phyloP scores from a whole-genome alignment of 345 rosid genomes.

The Schrenkiella parvula region DNA sequence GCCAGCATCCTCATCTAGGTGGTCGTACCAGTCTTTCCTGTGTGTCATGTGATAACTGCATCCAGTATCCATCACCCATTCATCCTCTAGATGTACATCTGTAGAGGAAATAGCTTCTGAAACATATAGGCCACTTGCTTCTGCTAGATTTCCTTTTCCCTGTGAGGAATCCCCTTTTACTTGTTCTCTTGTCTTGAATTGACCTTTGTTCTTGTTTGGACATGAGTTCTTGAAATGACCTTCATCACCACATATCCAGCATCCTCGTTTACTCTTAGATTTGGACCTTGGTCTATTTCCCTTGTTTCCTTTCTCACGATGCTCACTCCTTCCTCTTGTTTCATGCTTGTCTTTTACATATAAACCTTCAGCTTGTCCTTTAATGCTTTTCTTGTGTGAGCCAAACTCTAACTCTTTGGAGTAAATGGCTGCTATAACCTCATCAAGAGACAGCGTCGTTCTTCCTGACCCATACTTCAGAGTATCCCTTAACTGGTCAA shows the following conservation, averaged over 20 bases:
- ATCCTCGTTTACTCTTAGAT: background rate
- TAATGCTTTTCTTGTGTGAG: background rate
- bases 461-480: background rate
- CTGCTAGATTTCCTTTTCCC: background rate
- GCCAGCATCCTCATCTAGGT: background rate
- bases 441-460: background rate
- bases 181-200: no score
- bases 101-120: background rate
- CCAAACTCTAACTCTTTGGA: background rate
- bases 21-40: background rate
- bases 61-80: background rate
- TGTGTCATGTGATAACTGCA: background rate
- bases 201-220: background rate
- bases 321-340: no score
- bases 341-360: no score
- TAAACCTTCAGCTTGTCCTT: background rate
- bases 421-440: background rate
- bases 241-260: background rate
- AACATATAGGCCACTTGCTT: background rate
- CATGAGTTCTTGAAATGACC: background rate
- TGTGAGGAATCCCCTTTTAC: background rate
- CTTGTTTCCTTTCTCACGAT: background rate
- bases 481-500: background rate
- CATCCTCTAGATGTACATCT: background rate
- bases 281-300: background rate